These are phyloP conservation scores for Trichophyton schoenleinii DNA, from an alignment of 2,329 filamentous ascomycete species.

Conservation along the genomic window DNA sequence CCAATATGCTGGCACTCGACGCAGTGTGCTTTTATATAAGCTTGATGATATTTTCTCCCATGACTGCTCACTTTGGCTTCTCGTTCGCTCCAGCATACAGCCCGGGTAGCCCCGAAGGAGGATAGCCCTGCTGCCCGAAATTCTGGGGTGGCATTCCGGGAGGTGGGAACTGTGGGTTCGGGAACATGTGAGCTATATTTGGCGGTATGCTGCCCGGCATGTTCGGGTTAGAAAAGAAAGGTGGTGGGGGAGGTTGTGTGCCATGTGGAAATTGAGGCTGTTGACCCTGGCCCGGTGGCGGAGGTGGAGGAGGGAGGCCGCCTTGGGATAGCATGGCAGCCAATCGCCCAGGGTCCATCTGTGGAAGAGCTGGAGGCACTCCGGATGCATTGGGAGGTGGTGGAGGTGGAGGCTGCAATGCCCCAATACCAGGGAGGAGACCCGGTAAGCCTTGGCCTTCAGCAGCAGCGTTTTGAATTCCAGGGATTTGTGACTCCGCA, in stretches of 20 bases:
- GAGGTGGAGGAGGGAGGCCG: constrained; percentile 26
- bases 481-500: constrained; percentile 41
- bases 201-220: constrained; percentile 14
- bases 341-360: constrained; percentile 35
- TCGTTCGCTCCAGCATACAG: not conserved
- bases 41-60: not conserved
- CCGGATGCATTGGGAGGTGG: constrained; percentile 17
- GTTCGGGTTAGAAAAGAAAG: constrained; percentile 7
- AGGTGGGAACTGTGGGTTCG: constrained; percentile 8
- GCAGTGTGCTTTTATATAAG: not conserved
- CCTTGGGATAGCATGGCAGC: constrained; percentile 29
- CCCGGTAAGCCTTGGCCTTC: constrained; percentile 28
- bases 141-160: constrained; percentile 6
- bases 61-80: not conserved
- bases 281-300: constrained; percentile 5
- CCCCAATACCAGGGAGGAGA: constrained; percentile 38
- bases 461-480: constrained; percentile 48
- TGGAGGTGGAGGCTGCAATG: constrained; percentile 28
- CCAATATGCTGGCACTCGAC: too few species aligned
- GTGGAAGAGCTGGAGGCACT: constrained; percentile 28
- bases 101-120: constrained; percentile 17
- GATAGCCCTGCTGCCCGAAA: constrained; percentile 16
- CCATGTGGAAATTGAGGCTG: constrained; percentile 16
- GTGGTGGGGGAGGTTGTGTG: constrained; percentile 4
- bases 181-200: constrained; percentile 9